Evolutionary conservation across 1,139 yeast species (phyloP).

Genomic region (Pichia terricola): DNA sequence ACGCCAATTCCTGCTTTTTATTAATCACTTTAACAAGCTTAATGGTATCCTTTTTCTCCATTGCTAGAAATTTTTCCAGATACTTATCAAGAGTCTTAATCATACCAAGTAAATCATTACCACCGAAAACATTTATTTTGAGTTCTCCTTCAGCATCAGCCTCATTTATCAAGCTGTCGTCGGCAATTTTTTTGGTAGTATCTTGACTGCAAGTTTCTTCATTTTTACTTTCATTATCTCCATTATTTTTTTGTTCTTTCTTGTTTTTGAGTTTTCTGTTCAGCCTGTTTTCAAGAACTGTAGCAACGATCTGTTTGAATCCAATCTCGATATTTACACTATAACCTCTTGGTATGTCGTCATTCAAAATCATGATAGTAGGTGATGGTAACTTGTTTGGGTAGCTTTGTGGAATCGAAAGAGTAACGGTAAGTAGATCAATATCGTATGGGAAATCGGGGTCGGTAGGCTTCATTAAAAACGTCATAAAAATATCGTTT

Average conservation of each 20-base stretch:
- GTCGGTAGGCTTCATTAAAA: constrained; percentile 44
- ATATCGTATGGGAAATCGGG: constrained; percentile 70
- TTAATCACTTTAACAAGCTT: constrained; percentile 34
- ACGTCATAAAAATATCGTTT: constrained; percentile 20
- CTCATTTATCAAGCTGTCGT: constrained; percentile 4
- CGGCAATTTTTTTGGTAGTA: constrained; percentile 6
- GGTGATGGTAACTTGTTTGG: constrained; percentile 36
- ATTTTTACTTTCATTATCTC: neutral
- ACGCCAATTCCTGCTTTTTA: constrained; percentile 6
- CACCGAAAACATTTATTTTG: constrained; percentile 29
- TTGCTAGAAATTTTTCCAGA: constrained; percentile 47
- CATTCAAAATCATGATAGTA: constrained; percentile 44
- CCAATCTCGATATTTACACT: constrained; percentile 60
- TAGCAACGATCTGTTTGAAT: constrained; percentile 40
- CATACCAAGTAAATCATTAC: constrained; percentile 43
- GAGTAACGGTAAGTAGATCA: constrained; percentile 38
- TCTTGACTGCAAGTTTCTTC: neutral
- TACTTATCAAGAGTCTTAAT: constrained; percentile 47
- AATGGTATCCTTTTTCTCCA: constrained; percentile 48
- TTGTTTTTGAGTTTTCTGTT: neutral
- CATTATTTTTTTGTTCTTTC: constrained; percentile 2
- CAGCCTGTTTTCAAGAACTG: constrained; percentile 26
- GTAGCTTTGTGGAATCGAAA: constrained; percentile 47
- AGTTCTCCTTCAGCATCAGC: constrained; percentile 12
- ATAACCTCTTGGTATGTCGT: constrained; percentile 65